Evolutionary conservation across 768 basidiomycete genomes (phyloP).

Genomic region (Calvatia gigantea): DNA sequence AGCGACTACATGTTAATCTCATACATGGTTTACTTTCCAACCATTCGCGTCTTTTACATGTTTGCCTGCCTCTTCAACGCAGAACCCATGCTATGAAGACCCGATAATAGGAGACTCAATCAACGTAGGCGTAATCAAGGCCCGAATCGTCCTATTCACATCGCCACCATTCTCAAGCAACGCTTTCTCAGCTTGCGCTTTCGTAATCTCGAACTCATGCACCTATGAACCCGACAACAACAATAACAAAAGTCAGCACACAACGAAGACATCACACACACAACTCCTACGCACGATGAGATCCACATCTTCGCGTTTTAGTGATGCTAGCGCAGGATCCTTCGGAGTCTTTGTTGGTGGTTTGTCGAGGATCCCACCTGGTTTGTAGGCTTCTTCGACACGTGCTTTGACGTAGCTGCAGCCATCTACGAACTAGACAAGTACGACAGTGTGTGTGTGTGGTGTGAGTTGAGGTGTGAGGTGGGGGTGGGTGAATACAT

Average conservation of each 20-base stretch:
- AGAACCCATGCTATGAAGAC: too few relatives aligned
- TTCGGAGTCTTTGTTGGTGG: conserved; percentile 45
- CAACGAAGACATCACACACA: background rate
- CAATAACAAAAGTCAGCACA: background rate
- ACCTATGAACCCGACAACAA: conserved; percentile 32
- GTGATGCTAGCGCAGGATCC: conserved; percentile 30
- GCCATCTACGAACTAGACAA: conserved; percentile 56
- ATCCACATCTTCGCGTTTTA: conserved; percentile 63
- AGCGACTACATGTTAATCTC: too few relatives aligned
- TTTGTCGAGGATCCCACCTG: conserved; percentile 56
- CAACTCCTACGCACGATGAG: conserved; percentile 57
- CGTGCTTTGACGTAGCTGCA: conserved; percentile 64
- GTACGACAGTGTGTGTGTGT: background rate
- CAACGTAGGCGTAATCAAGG: conserved; percentile 31
- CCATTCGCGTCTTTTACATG: too few relatives aligned
- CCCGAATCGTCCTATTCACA: conserved; percentile 44
- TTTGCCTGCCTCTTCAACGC: too few relatives aligned
- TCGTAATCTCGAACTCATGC: conserved; percentile 61
- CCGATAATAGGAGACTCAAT: too few relatives aligned
- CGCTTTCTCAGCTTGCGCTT: conserved; percentile 55
- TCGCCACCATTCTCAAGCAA: conserved; percentile 52
- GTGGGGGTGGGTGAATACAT: conserved; percentile 19
- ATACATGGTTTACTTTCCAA: too few relatives aligned
- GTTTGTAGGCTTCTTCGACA: conserved; percentile 60
- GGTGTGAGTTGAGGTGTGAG: background rate